phyloP scores from a whole-genome alignment of 345 rosid genomes.

The Heritiera fomes region DNA sequence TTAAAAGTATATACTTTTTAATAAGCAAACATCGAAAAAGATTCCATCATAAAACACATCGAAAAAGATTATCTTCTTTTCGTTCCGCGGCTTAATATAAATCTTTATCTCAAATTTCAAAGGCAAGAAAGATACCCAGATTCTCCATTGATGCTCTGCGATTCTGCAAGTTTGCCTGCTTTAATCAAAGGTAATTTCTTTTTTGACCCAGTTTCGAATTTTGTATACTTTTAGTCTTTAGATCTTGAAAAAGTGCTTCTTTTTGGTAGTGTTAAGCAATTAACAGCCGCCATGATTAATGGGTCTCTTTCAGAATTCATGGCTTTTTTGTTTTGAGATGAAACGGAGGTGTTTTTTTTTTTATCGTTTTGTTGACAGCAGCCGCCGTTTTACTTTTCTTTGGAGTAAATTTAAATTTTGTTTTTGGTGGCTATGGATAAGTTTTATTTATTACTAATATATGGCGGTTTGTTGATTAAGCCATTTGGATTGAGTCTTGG shows the following conservation, averaged over 20 bases:
- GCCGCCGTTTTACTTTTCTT: slow-evolving; percentile 7
- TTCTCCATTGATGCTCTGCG: slow-evolving; percentile 10
- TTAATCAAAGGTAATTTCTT: slow-evolving; percentile 1
- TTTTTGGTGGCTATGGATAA: background rate
- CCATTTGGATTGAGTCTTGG: background rate
- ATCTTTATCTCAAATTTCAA: slow-evolving; percentile 1
- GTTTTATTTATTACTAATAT: background rate
- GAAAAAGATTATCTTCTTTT: background rate
- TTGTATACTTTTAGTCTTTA: background rate
- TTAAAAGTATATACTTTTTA: too few species aligned
- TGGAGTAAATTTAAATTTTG: background rate
- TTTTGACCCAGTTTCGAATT: background rate
- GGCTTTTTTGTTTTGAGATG: background rate
- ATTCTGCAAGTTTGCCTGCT: background rate
- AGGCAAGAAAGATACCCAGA: slow-evolving; percentile 1
- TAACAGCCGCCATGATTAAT: background rate
- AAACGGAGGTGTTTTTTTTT: background rate
- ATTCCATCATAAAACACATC: too few species aligned
- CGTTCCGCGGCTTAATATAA: too few species aligned
- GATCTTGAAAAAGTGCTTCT: background rate
- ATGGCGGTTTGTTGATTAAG: background rate
- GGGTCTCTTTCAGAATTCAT: background rate
- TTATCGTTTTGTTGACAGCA: background rate
- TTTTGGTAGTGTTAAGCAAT: background rate
- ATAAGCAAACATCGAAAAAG: too few species aligned